Evolutionary conservation across 2,329 filamentous ascomycete species (phyloP), one percentile per base, ranked within the genome.

Genomic region (Neodidymelliopsis sp.): DNA sequence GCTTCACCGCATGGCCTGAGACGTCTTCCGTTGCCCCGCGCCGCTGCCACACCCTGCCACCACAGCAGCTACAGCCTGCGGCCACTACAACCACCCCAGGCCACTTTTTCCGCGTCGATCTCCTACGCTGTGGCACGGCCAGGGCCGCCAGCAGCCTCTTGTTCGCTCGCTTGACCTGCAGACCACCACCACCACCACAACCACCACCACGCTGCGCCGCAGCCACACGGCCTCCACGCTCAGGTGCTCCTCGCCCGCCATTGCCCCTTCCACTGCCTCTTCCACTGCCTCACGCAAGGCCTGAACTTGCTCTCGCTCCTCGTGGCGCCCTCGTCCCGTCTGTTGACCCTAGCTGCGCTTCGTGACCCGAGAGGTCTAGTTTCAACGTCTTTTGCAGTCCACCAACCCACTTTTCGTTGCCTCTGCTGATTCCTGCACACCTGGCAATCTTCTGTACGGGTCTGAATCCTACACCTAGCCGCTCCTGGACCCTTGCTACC

Each of bases 251-350:
- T 40, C 48, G 47, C 40, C 54, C 47, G 30, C 38, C 42, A 49
- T 49, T 56, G 47, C 25, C 12, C 24, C 24, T 7, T 27, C 39
- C 38, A 33, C 42, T 24, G 35, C 46, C 47, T 33, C 33, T 44
- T 53, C 44, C 31, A 38, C 36, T 31, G 34, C 38, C 41, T 35
- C 38, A 20, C 38, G 31, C 49, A 46, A 33, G 45, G 46, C 38
- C 49, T 49, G 41, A 55, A 49, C 39, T 43, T 43, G 41, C 41
- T 49, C 42, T 27, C 29, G 24, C 35, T 38, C 42, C 42, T 30
- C 40, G 55, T 49, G 49, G 52, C 55, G 49, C 52, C 35, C 36
- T 49, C 49, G 42, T 52, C 38, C 55, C 41, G 41, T 30, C n/a
- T n/a, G 19, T 48, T 46, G 20, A 53, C 24, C 48, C 38, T 30